A percentile compares a stretch with the other conserved stretches of the same genome.
Evolutionary conservation across 192 early-diverging fungal species (phyloP).

Genomic region (Chytriomyces sp.): DNA sequence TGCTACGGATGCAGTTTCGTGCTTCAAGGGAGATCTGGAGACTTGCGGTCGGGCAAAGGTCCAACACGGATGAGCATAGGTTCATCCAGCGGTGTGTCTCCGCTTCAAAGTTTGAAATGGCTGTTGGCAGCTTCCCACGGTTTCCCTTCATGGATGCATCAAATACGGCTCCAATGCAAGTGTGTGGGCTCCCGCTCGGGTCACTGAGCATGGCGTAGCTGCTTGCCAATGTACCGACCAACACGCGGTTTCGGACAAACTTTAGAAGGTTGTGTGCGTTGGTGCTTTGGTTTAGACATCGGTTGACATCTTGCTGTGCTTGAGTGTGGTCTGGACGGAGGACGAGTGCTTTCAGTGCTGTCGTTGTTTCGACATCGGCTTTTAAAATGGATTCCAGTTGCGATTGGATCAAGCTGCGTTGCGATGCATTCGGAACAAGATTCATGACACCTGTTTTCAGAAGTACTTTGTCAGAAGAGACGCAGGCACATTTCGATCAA

Average conservation of each 20-base stretch:
- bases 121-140: constrained; percentile 16
- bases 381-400: constrained; percentile 25
- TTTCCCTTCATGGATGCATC: constrained; percentile 34
- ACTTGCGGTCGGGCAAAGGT: constrained; percentile 17
- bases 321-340: constrained; percentile 8
- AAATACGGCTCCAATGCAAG: constrained; percentile 20
- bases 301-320: constrained; percentile 25
- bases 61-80: constrained; percentile 30
- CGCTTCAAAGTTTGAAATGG: constrained; percentile 26
- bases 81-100: constrained; percentile 25
- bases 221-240: constrained; percentile 37
- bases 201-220: constrained; percentile 24
- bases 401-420: constrained; percentile 17
- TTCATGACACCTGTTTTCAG: constrained; percentile 18
- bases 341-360: neutral
- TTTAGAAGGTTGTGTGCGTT: constrained; percentile 37
- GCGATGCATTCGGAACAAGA: constrained; percentile 21
- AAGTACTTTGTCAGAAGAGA: neutral
- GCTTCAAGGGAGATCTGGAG: constrained; percentile 35
- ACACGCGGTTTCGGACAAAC: constrained; percentile 33
- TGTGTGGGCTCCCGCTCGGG: constrained; percentile 10
- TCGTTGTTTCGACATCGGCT: constrained; percentile 20
- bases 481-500: too few relatives aligned
- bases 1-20: constrained; percentile 15
- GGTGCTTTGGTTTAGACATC: constrained; percentile 3